Base-by-base conservation (phyloP, 805 yeast genomes). In the Myxozyma monticola region DNA sequence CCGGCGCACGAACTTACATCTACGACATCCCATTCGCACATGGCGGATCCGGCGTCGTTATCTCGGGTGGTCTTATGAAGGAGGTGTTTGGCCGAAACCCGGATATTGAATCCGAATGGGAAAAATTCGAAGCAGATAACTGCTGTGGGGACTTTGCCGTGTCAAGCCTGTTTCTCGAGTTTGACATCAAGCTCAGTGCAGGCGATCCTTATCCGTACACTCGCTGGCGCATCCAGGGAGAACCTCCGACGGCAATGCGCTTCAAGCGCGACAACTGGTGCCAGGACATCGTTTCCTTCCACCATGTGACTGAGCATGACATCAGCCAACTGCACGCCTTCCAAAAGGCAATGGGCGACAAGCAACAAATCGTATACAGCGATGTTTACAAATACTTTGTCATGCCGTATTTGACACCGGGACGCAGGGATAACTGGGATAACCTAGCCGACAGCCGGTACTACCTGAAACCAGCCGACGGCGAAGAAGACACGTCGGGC, bases 111-210 rank as follows among this genome's bases (percentile, higher is more conserved):
- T 57, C 51, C 9, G 45, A 56, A 34, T 63, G 54, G 26, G 65
- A 62, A 6, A 47, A 50, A 1, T 33, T 25, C 6, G 56, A 69
- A 1, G 29, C 34, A 1, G 41, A 28, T 4, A 42, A 51, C 26
- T 69, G 71, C 60, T 69, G 71, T 43, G 74, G 74, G 9, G 74
- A 70, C 40, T 56, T 57, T 25, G 60, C 68, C 47, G 59, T 69
- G 6, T 68, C 67, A 3, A 36, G 48, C 29, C 53, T 60, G 30
- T 58, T 68, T 5, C 34, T 36, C 2, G 62, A 59, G 8, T 56
- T 38, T 14, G 54, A 54, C 2, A 51, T 48, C 24, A 31, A 42
- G 7, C 40, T 44, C 20, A 42, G 57, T 4, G 41, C 48, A 15
- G 53, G 58, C 29, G 54, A 48, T 7, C 35, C 51, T 4, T 51